Conservation (phyloP, 805 yeast species). For the Teunomyces tritomae region DNA sequence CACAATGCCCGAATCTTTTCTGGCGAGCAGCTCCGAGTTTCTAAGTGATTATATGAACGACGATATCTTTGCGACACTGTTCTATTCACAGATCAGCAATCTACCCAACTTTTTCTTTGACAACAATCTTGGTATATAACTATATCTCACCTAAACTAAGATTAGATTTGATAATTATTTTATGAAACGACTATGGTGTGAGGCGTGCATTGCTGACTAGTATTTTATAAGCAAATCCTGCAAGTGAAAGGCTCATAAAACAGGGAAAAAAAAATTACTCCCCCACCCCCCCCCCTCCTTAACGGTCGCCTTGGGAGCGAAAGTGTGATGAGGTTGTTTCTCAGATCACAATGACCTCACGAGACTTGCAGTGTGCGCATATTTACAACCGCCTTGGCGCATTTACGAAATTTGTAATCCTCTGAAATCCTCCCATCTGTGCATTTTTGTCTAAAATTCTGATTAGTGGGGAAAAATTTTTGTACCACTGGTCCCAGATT, state of each 20-base stretch:
- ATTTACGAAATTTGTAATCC: background rate
- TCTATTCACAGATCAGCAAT: constrained; percentile 24
- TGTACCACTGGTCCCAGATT: background rate
- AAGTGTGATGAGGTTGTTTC: background rate
- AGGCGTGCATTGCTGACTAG: background rate
- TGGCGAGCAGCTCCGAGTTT: constrained; percentile 1
- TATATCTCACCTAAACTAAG: background rate
- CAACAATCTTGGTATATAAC: constrained; percentile 23
- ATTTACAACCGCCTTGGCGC: background rate
- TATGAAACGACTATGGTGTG: background rate
- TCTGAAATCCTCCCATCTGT: background rate
- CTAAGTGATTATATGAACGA: constrained; percentile 20
- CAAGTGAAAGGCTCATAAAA: background rate
- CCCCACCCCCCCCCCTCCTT: too few species aligned
- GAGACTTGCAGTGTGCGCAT: background rate
- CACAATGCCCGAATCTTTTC: background rate
- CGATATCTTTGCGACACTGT: constrained; percentile 14
- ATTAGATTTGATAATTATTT: background rate
- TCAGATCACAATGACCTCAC: too few species aligned
- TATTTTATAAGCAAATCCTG: background rate
- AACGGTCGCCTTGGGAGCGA: background rate
- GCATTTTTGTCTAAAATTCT: background rate
- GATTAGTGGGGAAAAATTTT: background rate
- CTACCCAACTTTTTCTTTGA: constrained; percentile 41
- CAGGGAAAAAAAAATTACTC: background rate